Evolutionary conservation across 805 yeast species (phyloP).

Genomic region (Wickerhamiella cacticola): DNA sequence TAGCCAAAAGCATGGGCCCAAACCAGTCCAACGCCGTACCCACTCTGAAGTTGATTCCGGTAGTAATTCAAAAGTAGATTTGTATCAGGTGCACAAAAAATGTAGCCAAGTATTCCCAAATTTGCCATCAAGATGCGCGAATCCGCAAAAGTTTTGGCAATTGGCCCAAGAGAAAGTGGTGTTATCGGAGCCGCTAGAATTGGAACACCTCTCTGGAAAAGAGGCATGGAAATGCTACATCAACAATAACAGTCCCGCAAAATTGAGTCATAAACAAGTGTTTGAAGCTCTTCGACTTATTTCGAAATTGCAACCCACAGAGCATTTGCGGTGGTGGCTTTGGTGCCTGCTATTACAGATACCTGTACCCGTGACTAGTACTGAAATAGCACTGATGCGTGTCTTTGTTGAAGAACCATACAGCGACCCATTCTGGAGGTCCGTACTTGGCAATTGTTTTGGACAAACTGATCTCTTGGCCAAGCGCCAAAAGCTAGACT

Average conservation of each 20-base stretch:
- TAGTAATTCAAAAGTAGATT: not conserved
- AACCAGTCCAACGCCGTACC: not conserved
- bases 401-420: conserved; percentile 12
- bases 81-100: not conserved
- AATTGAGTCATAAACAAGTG: conserved; percentile 31
- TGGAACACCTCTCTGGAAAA: conserved; percentile 1
- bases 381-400: conserved; percentile 35
- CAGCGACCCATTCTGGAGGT: conserved; percentile 10
- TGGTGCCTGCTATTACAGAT: conserved; percentile 32
- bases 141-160: not conserved
- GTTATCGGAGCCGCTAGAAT: not conserved
- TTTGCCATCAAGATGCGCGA: not conserved
- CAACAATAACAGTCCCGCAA: conserved; percentile 26
- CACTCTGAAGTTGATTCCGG: not conserved
- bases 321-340: conserved; percentile 30
- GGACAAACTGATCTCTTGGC: conserved; percentile 19
- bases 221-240: conserved; percentile 35
- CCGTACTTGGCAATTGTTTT: conserved; percentile 17
- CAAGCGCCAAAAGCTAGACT: not conserved
- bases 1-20: not conserved
- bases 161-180: not conserved
- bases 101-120: not conserved
- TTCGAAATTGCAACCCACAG: conserved; percentile 32
- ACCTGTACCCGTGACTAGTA: conserved; percentile 31
- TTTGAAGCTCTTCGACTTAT: conserved; percentile 33